A percentile compares a stretch with the other conserved stretches of the same genome.
Evolutionary conservation across 345 rosid species (phyloP).

Genomic region (Lenwebbia sp.): DNA sequence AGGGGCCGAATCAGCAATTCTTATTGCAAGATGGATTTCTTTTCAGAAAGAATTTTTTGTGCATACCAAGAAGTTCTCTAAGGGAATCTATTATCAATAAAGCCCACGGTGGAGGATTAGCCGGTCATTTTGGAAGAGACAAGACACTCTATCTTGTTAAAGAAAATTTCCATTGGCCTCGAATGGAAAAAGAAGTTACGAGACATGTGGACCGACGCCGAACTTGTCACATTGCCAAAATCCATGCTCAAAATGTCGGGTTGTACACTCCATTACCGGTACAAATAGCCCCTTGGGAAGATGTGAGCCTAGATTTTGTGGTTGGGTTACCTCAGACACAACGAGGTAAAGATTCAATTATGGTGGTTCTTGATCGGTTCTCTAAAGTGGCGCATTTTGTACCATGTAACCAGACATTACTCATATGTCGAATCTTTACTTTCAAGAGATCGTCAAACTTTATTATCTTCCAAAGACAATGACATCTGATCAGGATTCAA

Average conservation of each 20-base stretch:
- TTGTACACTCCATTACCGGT: neutral
- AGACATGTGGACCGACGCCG: neutral
- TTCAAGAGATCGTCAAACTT: neutral
- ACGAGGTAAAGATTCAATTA: neutral
- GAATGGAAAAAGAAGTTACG: neutral
- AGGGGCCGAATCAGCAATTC: too few species aligned
- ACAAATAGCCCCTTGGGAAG: neutral
- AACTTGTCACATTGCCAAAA: neutral
- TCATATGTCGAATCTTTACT: neutral
- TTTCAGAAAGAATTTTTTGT: too few species aligned
- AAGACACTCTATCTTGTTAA: neutral
- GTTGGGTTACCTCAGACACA: neutral
- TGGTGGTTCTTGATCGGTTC: neutral
- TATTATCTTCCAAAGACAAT: neutral
- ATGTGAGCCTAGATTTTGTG: neutral
- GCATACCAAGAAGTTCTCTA: too few species aligned
- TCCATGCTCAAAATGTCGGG: neutral
- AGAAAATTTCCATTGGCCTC: neutral
- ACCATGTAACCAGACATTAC: neutral
- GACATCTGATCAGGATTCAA: neutral
- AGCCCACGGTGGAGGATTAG: neutral
- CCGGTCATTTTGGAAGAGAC: neutral
- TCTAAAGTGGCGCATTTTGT: neutral
- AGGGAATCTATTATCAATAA: too few species aligned
- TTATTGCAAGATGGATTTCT: too few species aligned